phyloP scores from a whole-genome alignment of 2,329 filamentous ascomycete species.

The Fusarium falciforme region DNA sequence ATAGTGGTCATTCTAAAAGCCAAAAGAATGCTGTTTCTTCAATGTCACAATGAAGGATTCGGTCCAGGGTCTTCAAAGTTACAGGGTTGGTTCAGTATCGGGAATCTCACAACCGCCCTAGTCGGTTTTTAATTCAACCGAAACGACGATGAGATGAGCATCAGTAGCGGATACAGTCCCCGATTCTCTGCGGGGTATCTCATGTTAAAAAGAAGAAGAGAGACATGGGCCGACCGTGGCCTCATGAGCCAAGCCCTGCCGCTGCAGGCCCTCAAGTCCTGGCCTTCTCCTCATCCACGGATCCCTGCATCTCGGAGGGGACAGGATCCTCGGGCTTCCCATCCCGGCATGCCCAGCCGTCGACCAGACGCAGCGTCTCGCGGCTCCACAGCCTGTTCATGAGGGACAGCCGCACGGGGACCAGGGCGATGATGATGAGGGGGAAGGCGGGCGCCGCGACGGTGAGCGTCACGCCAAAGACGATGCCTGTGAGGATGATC shows the following conservation, averaged over 20 bases:
- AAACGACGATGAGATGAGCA: slow-evolving; percentile 1
- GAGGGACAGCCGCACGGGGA: slow-evolving; percentile 68
- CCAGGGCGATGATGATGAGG: slow-evolving; percentile 71
- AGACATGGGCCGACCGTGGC: slow-evolving; percentile 29
- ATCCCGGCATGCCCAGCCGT: slow-evolving; percentile 62
- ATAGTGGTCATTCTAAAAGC: slow-evolving; percentile 12
- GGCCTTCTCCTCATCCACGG: slow-evolving; percentile 46
- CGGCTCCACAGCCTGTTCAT: slow-evolving; percentile 71
- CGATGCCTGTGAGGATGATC: slow-evolving; percentile 66
- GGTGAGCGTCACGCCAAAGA: slow-evolving; percentile 73
- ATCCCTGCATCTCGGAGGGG: slow-evolving; percentile 14
- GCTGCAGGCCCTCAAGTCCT: slow-evolving; percentile 12
- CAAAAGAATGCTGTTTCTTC: not conserved
- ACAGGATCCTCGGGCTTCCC: slow-evolving; percentile 64
- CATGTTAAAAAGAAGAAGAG: slow-evolving; percentile 45
- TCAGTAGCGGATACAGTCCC: not conserved
- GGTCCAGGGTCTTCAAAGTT: not conserved
- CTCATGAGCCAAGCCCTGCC: not conserved
- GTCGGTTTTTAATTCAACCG: not conserved
- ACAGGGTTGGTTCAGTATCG: slow-evolving; percentile 2
- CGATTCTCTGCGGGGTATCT: slow-evolving; percentile 20
- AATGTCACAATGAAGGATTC: not conserved
- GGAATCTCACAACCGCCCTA: not conserved
- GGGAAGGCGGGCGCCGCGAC: slow-evolving; percentile 73
- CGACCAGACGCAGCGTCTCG: slow-evolving; percentile 63